Evolutionary conservation across 1,284 basidiomycete genomes (phyloP).

Genomic region (Sanghuangporus weigelae): DNA sequence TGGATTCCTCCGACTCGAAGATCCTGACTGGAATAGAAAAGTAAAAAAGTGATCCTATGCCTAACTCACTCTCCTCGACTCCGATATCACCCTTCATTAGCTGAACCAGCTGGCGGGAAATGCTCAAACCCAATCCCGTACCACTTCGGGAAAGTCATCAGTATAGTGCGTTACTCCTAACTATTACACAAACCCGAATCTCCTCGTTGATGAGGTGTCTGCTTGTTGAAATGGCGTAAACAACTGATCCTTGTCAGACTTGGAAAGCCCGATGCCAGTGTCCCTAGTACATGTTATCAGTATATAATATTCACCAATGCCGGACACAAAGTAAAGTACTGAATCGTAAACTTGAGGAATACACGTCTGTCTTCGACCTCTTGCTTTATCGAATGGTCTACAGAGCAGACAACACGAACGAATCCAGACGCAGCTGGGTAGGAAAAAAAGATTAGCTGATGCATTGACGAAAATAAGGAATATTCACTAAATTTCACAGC

Average conservation of each 20-base stretch:
- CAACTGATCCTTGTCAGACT: conserved; percentile 56
- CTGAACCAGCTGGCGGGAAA: conserved; percentile 65
- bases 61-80: conserved; percentile 51
- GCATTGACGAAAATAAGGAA: not conserved
- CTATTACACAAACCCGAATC: conserved; percentile 40
- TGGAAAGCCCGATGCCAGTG: conserved; percentile 62
- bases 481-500: conserved; percentile 57
- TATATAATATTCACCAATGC: not conserved
- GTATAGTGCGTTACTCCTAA: not conserved
- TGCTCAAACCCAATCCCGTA: conserved; percentile 52
- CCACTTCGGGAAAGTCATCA: not conserved
- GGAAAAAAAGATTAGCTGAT: not conserved
- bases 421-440: conserved; percentile 43
- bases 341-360: conserved; percentile 57
- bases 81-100: conserved; percentile 70
- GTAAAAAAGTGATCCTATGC: conserved; percentile 62
- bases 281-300: conserved; percentile 21
- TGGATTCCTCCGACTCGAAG: conserved; percentile 49
- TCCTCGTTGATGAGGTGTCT: conserved; percentile 66
- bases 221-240: conserved; percentile 73
- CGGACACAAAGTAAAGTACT: conserved; percentile 33
- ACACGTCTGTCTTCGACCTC: conserved; percentile 35
- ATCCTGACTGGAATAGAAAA: conserved; percentile 63
- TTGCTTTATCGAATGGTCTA: conserved; percentile 32
- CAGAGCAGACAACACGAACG: conserved; percentile 54